A percentile compares a stretch with the other conserved stretches of the same genome.
phyloP scores from a whole-genome alignment of 192 early-diverging fungal genomes.

The Fimicolochytrium jonesii region DNA sequence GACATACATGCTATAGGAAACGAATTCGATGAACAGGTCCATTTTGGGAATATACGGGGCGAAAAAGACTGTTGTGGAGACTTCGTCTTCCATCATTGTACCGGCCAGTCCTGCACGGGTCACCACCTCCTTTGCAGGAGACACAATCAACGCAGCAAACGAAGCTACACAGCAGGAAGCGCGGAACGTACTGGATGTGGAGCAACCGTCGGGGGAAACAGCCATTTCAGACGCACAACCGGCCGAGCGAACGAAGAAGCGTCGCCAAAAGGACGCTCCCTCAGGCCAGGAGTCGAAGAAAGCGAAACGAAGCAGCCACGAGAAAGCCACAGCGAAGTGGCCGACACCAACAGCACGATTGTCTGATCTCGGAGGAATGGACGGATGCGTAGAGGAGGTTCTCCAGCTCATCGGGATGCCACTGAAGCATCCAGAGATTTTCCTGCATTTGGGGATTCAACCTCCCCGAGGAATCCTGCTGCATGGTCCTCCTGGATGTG shows the following conservation, averaged over 20 bases:
- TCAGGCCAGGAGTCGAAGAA: constrained; percentile 8
- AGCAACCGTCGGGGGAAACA: too few relatives aligned
- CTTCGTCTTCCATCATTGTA: too few relatives aligned
- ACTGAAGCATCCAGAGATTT: constrained; percentile 88
- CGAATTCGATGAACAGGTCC: constrained; percentile 38
- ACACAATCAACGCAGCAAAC: too few relatives aligned
- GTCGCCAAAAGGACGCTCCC: constrained; percentile 2
- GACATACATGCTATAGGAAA: constrained; percentile 14
- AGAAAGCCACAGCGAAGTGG: constrained; percentile 30
- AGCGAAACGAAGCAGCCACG: background rate
- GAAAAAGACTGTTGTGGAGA: constrained; percentile 6
- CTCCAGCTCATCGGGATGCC: constrained; percentile 92
- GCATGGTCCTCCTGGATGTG: constrained; percentile 96
- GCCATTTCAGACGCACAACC: too few relatives aligned
- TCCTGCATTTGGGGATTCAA: constrained; percentile 85
- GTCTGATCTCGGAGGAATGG: constrained; percentile 86
- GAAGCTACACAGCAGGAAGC: too few relatives aligned
- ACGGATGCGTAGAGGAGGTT: constrained; percentile 81
- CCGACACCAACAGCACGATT: constrained; percentile 59
- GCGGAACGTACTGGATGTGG: too few relatives aligned
- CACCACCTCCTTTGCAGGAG: too few relatives aligned
- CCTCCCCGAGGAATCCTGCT: constrained; percentile 89
- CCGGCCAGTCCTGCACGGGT: too few relatives aligned
- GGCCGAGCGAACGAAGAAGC: too few relatives aligned
- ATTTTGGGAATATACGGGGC: constrained; percentile 30